Evolutionary conservation across 768 basidiomycete genomes (phyloP).

Genomic region (Podaxis sp.): DNA sequence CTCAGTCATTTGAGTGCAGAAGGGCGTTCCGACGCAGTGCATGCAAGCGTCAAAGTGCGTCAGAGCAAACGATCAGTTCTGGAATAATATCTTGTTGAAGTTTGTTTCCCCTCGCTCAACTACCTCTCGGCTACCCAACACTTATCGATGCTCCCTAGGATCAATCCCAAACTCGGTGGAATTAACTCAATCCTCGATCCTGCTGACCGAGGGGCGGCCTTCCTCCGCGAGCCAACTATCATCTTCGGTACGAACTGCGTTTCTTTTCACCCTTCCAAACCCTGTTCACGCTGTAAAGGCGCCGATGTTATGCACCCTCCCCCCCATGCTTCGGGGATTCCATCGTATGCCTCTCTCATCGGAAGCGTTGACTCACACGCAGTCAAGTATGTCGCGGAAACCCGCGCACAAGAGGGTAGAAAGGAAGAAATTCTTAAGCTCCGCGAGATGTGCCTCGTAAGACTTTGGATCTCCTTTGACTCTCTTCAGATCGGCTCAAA

Average conservation of each 20-base stretch:
- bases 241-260: slow-evolving; percentile 10
- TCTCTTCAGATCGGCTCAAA: background rate
- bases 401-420: slow-evolving; percentile 61
- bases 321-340: slow-evolving; percentile 72
- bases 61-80: slow-evolving; percentile 71
- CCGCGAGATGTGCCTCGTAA: slow-evolving; percentile 57
- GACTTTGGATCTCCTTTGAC: slow-evolving; percentile 2
- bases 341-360: slow-evolving; percentile 79
- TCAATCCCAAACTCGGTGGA: slow-evolving; percentile 83
- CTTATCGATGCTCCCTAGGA: slow-evolving; percentile 31
- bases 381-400: slow-evolving; percentile 66
- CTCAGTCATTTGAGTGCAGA: slow-evolving; percentile 30
- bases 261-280: background rate
- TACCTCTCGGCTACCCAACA: background rate
- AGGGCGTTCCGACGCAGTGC: slow-evolving; percentile 80
- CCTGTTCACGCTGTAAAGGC: slow-evolving; percentile 31
- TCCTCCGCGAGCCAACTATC: slow-evolving; percentile 68
- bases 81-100: slow-evolving; percentile 80
- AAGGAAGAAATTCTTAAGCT: slow-evolving; percentile 78
- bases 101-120: slow-evolving; percentile 25
- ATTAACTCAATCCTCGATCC: slow-evolving; percentile 73
- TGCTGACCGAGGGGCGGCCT: slow-evolving; percentile 40
- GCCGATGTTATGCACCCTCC: slow-evolving; percentile 84
- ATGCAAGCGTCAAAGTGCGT: slow-evolving; percentile 60
- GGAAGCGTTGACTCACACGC: slow-evolving; percentile 74